A percentile compares a stretch with the other conserved stretches of the same genome.
Evolutionary conservation across 1,139 yeast species (phyloP).

Genomic region (Entelexis paramagnoliae): DNA sequence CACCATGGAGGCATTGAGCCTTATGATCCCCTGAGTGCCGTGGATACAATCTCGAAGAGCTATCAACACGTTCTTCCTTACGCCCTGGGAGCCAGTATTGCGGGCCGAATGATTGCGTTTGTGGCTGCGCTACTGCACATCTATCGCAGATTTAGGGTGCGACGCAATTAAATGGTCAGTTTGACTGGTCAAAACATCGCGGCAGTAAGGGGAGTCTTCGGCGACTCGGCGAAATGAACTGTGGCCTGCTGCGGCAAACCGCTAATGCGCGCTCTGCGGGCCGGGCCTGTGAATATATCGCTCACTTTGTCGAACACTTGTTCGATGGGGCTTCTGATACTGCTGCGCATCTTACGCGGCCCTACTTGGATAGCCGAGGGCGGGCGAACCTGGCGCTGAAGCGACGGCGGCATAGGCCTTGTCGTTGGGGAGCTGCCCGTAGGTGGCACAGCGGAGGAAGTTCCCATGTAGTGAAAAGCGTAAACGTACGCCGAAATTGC

Average conservation of each 20-base stretch:
- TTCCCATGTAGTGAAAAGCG: not conserved
- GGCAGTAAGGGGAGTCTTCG: constrained; percentile 16
- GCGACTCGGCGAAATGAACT: constrained; percentile 14
- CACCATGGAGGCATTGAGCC: not conserved
- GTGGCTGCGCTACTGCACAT: not conserved
- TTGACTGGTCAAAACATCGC: constrained; percentile 4
- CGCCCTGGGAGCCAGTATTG: not conserved
- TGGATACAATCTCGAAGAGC: not conserved
- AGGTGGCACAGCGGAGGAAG: not conserved
- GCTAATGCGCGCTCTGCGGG: not conserved
- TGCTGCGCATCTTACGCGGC: not conserved
- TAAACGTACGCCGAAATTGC: constrained; percentile 6
- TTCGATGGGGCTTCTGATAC: constrained; percentile 9
- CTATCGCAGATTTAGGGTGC: not conserved
- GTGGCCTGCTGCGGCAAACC: constrained; percentile 3
- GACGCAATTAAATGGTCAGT: not conserved
- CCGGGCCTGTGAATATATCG: constrained; percentile 15
- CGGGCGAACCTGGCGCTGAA: not conserved
- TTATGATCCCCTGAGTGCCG: not conserved
- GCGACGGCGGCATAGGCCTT: not conserved
- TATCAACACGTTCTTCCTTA: not conserved
- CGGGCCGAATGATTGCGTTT: not conserved
- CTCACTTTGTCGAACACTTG: constrained; percentile 11
- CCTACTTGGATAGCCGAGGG: not conserved
- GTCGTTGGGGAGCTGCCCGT: not conserved